Conservation (phyloP, 2,329 filamentous ascomycete species). For the Cytospora chrysosperma region DNA sequence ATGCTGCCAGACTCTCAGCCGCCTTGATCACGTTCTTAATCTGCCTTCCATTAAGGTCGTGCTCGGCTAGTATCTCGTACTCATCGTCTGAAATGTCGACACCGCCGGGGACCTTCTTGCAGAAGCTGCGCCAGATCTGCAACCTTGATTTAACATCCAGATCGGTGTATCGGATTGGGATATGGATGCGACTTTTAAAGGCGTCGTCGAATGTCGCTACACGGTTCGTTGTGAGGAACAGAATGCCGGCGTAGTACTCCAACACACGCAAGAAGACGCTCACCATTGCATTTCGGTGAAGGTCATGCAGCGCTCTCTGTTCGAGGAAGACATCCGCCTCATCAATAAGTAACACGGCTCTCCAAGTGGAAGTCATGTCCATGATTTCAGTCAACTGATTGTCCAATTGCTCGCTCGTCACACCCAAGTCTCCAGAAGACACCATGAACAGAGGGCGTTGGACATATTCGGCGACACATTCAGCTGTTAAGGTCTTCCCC, state of each 20-base stretch:
- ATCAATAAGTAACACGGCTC: constrained; percentile 30
- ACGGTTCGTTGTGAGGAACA: constrained; percentile 44
- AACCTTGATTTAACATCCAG: constrained; percentile 14
- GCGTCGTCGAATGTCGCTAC: constrained; percentile 42
- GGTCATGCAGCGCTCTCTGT: constrained; percentile 22
- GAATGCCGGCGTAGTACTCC: constrained; percentile 39
- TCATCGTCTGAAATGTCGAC: constrained; percentile 29
- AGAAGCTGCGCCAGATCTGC: constrained; percentile 27
- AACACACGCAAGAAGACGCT: constrained; percentile 30
- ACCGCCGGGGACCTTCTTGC: constrained; percentile 25
- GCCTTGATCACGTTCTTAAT: constrained; percentile 33
- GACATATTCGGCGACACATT: constrained; percentile 36
- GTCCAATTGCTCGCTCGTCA: constrained; percentile 19
- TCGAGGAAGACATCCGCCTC: constrained; percentile 29
- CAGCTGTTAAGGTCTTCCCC: constrained; percentile 38
- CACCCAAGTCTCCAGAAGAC: constrained; percentile 29
- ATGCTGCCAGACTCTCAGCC: constrained; percentile 35
- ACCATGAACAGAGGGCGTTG: constrained; percentile 38
- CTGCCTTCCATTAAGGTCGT: constrained; percentile 31
- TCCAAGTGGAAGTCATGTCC: constrained; percentile 27
- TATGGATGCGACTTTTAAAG: constrained; percentile 40
- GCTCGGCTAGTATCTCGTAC: constrained; percentile 26
- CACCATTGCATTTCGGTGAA: constrained; percentile 25
- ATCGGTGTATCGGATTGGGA: constrained; percentile 35
- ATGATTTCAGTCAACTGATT: constrained; percentile 17